Evolutionary conservation across 2,329 filamentous ascomycete species (phyloP), one percentile per base, ranked within the genome.

Genomic region (Curvularia lunata): DNA sequence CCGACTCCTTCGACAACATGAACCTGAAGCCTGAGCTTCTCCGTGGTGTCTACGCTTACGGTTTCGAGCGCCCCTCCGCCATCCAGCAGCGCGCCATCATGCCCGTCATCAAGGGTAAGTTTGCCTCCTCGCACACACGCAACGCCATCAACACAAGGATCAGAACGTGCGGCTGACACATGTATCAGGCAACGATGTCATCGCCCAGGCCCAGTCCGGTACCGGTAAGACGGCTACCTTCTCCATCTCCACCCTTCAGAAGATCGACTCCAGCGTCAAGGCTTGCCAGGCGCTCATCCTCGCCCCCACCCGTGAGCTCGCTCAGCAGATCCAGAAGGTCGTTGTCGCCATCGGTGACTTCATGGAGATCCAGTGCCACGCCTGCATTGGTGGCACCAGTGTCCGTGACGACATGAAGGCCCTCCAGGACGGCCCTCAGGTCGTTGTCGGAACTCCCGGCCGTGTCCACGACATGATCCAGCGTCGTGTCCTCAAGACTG

Each of bases 381-480:
- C 95, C 78, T 99, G 95, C 84, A 98, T 99, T 82, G 95, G 95
- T 81, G 95, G 96, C 75, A 99, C 95, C 81, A 95, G 91, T 80
- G 92, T 99, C 70, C 91, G 95, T 79, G 96, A 99, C 66, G 95
- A 98, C 84, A 98, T 98, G 89, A 96, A 95, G 86, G 91, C 92
- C 73, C 91, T 99, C 65, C 88, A 93, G 80, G 92, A 97, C 61
- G 96, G 95, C 65, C 94, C 92, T 72, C 95, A 98, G 83, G 90
- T 99, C 77, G 93, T 99, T 72, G 93, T 97, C 72, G 95, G 96
- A 79, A 99, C 96, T 59, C 95, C 95, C 71, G 95, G 95, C 73
- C 96, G 96, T 90, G 95, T 99, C 73, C 91, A 96, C 48, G 95
- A 99, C 84, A 98, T 99, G 96, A 99, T 99, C 80, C 92, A 97